phyloP scores from a whole-genome alignment of 345 rosid species.

The Corchorus capsularis region DNA sequence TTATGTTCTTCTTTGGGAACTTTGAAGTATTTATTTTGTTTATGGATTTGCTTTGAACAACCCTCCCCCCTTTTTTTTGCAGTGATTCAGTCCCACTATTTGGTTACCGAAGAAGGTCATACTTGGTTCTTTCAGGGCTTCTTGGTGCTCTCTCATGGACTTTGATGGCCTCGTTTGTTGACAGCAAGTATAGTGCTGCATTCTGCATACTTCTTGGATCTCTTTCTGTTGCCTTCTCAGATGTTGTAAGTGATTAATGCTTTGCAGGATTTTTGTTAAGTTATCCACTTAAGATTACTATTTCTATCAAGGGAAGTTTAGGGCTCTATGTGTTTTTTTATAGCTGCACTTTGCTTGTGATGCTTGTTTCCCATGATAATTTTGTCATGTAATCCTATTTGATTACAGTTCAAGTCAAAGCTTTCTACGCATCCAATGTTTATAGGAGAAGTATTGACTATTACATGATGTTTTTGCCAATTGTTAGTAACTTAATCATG shows the following conservation, averaged over 20 bases:
- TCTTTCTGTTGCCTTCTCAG: slow-evolving; percentile 96
- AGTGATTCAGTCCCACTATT: slow-evolving; percentile 92
- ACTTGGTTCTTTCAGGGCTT: slow-evolving; percentile 91
- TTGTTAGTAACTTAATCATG: slow-evolving; percentile 2
- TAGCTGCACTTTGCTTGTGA: slow-evolving; percentile 1
- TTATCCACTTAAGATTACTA: background rate
- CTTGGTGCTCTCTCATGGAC: slow-evolving; percentile 97
- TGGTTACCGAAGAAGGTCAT: slow-evolving; percentile 96
- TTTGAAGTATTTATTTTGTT: slow-evolving; percentile 7
- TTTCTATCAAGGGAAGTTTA: slow-evolving; percentile 2
- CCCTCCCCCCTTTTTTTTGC: slow-evolving; percentile 21
- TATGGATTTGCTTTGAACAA: slow-evolving; percentile 17
- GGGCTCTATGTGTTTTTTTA: slow-evolving; percentile 4
- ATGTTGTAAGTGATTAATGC: slow-evolving; percentile 63
- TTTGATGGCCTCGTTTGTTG: slow-evolving; percentile 91
- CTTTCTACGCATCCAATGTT: background rate
- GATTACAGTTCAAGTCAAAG: background rate
- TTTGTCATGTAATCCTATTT: background rate
- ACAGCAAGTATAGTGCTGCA: slow-evolving; percentile 83
- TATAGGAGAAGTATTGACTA: background rate
- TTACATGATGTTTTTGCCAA: background rate
- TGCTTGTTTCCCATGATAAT: background rate
- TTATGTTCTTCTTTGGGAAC: background rate
- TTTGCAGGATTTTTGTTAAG: background rate
- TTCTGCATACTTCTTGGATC: slow-evolving; percentile 88